A percentile compares a stretch with the other conserved stretches of the same genome.
Evolutionary conservation across 2,329 filamentous ascomycete genomes (phyloP).

Genomic region (Fusarium citri): DNA sequence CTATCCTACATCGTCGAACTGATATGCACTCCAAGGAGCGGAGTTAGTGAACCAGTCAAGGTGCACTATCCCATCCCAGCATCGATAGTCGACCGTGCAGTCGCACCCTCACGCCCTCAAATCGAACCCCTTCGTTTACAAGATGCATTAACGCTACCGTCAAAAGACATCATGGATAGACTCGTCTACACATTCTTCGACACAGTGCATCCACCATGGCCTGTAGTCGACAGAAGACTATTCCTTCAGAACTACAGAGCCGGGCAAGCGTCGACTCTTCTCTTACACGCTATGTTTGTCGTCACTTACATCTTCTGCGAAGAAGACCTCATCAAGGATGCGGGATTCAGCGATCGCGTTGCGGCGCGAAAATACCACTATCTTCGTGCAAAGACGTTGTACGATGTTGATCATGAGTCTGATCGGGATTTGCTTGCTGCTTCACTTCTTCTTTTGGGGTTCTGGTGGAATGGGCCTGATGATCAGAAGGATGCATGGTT

Average conservation of each 20-base stretch:
- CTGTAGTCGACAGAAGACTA: constrained; percentile 1
- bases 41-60: constrained; percentile 35
- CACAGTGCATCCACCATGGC: constrained; percentile 26
- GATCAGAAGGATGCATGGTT: constrained; percentile 42
- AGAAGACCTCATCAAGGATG: constrained; percentile 16
- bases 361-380: constrained; percentile 33
- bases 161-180: constrained; percentile 20
- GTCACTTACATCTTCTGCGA: constrained; percentile 18
- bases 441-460: constrained; percentile 23
- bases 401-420: constrained; percentile 33
- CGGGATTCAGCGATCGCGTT: constrained; percentile 23
- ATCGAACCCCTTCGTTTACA: constrained; percentile 10
- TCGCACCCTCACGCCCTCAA: constrained; percentile 2
- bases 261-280: neutral
- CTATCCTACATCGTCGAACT: constrained; percentile 39
- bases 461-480: constrained; percentile 37
- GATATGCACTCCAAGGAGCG: constrained; percentile 27
- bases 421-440: constrained; percentile 13
- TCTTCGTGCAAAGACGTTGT: constrained; percentile 28
- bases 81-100: constrained; percentile 26
- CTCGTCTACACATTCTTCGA: constrained; percentile 21
- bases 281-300: constrained; percentile 30
- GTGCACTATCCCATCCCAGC: constrained; percentile 38
- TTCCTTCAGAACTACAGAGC: constrained; percentile 13
- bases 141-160: constrained; percentile 20